Evolutionary conservation across 2,329 filamentous ascomycete species (phyloP), one percentile per base, ranked within the genome.

Genomic region (Fusarium sp.): DNA sequence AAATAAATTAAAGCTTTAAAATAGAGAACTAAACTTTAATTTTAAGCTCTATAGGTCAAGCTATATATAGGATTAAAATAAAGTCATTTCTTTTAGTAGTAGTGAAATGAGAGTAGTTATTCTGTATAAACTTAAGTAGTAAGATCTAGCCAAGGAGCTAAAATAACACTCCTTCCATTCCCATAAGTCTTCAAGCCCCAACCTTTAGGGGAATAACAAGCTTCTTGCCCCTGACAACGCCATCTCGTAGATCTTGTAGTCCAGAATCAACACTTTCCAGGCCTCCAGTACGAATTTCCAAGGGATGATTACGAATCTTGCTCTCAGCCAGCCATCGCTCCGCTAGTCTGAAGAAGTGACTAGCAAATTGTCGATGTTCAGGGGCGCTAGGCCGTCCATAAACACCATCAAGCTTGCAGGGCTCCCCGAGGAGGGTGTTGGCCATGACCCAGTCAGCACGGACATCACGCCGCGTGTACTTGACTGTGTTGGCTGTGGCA

Each of bases 11-110:
- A 35, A 35, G 1, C 9, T 35, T 3, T 35, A 4, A 16, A 35
- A 35, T 3, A 33, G 1, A 25, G 5, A 25, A 5, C 1, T 4
- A 9, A 15, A 42, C 10, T 18, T n/a, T 16, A 5, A n/a, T 10
- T 11, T 4, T n/a, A 7, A 16, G 15, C 1, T 16, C 4, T 48
- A 0, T n/a, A 31, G 10, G 10, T n/a, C 1, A 11, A 31, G 5
- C 4, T 18, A 6, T n/a, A 1, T 6, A 6, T 10, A 16, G 4
- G 2, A 18, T 11, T 48, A 4, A 0, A n/a, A 4, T 2, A 4
- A 16, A n/a, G 4, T 8, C 1, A 3, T 4, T 11, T 16, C n/a
- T 3, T 4, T 3, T 9, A 9, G 33, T 7, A 7, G 5, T 10
- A 18, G 4, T 11, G 1, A 31, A 21, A 51, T 21, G 10, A 5